Percentiles rank a stretch among this genome's conserved stretches.
phyloP scores from a whole-genome alignment of 345 rosid species.

The Gynandropsis gynandra region DNA sequence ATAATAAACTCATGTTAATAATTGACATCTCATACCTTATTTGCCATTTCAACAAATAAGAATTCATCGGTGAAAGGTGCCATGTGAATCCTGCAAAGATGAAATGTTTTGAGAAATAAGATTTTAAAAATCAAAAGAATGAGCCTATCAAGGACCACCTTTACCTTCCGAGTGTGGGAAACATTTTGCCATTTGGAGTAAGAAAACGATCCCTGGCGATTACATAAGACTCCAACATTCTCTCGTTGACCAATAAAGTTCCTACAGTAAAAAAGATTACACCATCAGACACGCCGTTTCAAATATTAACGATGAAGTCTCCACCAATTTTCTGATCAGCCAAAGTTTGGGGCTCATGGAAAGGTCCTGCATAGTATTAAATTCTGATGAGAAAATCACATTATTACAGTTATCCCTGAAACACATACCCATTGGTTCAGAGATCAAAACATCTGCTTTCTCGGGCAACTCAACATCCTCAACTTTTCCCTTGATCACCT shows the following conservation, averaged over 20 bases:
- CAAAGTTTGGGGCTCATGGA: too few relatives aligned
- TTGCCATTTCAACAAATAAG: conserved; percentile 92
- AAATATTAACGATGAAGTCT: too few relatives aligned
- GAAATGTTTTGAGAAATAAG: conserved; percentile 10
- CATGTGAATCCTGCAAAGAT: conserved; percentile 84
- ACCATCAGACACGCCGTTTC: too few relatives aligned
- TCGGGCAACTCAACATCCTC: conserved; percentile 96
- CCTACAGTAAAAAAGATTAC: conserved; percentile 33
- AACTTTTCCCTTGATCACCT: conserved; percentile 95
- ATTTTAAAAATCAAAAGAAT: not conserved
- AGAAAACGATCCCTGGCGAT: conserved; percentile 97
- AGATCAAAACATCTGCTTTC: conserved; percentile 91
- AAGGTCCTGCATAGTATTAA: too few relatives aligned
- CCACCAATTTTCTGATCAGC: too few relatives aligned
- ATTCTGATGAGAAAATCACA: too few relatives aligned
- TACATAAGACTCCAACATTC: conserved; percentile 95
- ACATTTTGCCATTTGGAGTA: conserved; percentile 84
- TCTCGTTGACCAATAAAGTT: conserved; percentile 87
- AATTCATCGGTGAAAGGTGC: conserved; percentile 98
- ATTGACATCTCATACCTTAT: conserved; percentile 56
- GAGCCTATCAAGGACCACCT: conserved; percentile 12
- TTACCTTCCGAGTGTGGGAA: conserved; percentile 91
- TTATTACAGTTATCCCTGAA: conserved; percentile 3
- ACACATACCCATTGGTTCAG: conserved; percentile 93
- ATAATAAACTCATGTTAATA: not conserved